These are phyloP conservation scores for Acmispon strigosus DNA, from an alignment of 306 rosid species.

Conservation along the genomic window DNA sequence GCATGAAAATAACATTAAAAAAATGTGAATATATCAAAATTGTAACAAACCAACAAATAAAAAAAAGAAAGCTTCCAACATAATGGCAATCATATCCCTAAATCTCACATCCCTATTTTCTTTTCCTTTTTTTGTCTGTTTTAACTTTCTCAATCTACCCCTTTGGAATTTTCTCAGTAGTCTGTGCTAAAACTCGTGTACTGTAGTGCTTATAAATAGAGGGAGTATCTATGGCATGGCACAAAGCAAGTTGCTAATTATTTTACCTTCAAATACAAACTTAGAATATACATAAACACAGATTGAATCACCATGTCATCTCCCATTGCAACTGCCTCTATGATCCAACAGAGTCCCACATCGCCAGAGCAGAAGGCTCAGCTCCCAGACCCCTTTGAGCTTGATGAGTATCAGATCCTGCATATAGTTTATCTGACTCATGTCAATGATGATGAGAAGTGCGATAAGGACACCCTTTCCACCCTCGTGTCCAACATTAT, in stretches of 20 bases:
- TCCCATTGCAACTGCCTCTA: not conserved
- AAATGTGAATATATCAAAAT: not conserved
- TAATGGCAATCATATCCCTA: not conserved
- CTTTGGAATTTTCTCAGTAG: not conserved
- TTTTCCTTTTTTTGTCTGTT: not conserved
- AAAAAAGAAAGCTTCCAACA: not conserved
- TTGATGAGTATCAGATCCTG: not conserved
- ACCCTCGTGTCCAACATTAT: not conserved
- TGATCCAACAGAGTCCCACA: not conserved
- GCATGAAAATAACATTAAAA: no score
- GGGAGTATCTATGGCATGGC: not conserved
- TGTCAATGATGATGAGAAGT: not conserved
- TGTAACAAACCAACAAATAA: not conserved
- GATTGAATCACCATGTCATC: not conserved
- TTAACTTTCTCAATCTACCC: not conserved
- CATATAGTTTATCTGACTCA: constrained; percentile 18
- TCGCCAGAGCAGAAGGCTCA: not conserved
- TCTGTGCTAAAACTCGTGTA: not conserved
- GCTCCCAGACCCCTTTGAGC: constrained; percentile 16
- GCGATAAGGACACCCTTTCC: not conserved
- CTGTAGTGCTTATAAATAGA: not conserved
- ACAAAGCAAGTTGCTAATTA: not conserved
- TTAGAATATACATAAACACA: not conserved
- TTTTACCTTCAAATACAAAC: not conserved
- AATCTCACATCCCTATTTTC: not conserved